phyloP scores from a whole-genome alignment of 257 asterid genomes.

The Rhazya stricta region DNA sequence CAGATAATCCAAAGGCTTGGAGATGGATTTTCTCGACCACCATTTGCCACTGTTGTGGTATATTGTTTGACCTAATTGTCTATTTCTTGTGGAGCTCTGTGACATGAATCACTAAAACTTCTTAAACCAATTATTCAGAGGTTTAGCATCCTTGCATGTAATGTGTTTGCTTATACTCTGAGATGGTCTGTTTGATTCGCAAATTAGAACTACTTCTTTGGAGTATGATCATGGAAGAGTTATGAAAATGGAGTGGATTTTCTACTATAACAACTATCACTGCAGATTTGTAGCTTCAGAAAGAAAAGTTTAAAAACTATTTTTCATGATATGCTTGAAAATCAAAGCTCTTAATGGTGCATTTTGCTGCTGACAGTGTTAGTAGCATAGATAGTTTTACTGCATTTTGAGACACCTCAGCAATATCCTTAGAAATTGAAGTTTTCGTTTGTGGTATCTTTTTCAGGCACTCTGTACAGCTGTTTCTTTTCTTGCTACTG shows the following conservation, averaged over 20 bases:
- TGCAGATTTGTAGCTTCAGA: background rate
- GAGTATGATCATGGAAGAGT: background rate
- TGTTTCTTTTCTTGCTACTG: constrained; percentile 76
- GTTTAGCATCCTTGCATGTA: background rate
- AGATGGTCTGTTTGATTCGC: background rate
- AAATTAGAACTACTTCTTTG: background rate
- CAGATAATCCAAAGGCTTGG: constrained; percentile 78
- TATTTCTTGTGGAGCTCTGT: background rate
- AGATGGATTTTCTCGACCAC: constrained; percentile 92
- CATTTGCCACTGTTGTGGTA: constrained; percentile 95
- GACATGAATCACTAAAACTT: background rate
- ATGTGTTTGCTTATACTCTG: background rate
- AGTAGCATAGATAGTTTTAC: background rate
- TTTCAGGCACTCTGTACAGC: constrained; percentile 84
- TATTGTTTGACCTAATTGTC: constrained; percentile 4
- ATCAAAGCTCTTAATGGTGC: background rate
- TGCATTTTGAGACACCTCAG: constrained; percentile 6
- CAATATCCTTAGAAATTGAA: background rate
- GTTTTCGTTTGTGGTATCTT: constrained; percentile 9
- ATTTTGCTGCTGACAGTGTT: background rate
- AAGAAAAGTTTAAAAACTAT: background rate
- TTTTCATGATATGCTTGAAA: background rate
- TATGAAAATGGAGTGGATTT: background rate
- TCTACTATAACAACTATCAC: background rate
- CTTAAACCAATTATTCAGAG: background rate